Base-by-base conservation (phyloP, 768 basidiomycete species). In the Termitomyces sp. region DNA sequence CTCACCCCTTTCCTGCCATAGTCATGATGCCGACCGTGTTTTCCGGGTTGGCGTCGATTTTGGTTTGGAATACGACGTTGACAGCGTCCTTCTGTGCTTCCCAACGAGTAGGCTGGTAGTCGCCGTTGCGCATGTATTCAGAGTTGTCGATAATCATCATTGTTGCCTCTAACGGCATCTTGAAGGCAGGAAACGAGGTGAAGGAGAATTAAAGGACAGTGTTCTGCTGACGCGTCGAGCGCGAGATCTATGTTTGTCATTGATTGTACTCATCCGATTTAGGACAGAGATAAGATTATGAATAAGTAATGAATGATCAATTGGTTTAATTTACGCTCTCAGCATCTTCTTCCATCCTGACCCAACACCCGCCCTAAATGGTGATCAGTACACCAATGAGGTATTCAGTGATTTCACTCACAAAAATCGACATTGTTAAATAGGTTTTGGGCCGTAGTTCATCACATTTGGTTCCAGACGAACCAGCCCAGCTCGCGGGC, bases 111-210 rank as follows among this genome's bases (percentile, higher is more conserved):
- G 93, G 93, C 55, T 77, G 75, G 71, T 93, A 95, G 73, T 95
- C 94, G 12, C 94, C 93, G 68, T 97, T 96, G 57, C 94, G 85
- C 88, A 97, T 97, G 74, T 88, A 95, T 73, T 95, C 93, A 2
- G 94, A 97, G 71, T 98, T 98, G 83, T 99, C 97, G 60, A 98
- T 86, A 14, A 99, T 79, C 77, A 98, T 86, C 86, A 99, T 94
- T 24, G 94, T 96, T 42, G 96, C 95, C 85, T 99, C 95, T 68
- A 97, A 83, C 64, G 93, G 92, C 94, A 97, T 97, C 58, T 70
- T 85, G 78, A 53, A 33, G 2, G 60, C 52, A 52, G 49, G 50
- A 44, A 49, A 48, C 50, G 59, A 59, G 38, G 36, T 53, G 58
- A 61, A 32, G 58, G 14, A 45, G 56, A 60, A 56, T 35, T 33